Percentiles rank a stretch among this genome's conserved stretches.
These are phyloP conservation scores for Podila horticola DNA, from an alignment of 192 early-diverging fungal species.

Conservation along the genomic window DNA sequence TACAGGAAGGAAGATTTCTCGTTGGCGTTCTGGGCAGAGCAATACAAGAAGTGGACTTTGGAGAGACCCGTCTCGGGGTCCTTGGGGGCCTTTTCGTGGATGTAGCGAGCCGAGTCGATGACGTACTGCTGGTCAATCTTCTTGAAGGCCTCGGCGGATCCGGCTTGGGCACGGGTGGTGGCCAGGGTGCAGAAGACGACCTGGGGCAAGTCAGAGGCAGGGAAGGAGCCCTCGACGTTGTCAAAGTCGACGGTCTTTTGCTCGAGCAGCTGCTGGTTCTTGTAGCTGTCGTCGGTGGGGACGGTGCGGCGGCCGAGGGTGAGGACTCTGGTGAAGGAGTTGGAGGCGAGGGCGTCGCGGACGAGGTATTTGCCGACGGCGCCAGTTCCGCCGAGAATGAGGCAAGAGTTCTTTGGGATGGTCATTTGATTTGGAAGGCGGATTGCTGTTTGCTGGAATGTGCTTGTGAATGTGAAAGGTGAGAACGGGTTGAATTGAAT, in stretches of 20 bases:
- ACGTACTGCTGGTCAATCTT: constrained; percentile 87
- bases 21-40: constrained; percentile 64
- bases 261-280: constrained; percentile 40
- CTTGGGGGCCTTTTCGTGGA: constrained; percentile 62
- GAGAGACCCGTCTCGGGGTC: constrained; percentile 20
- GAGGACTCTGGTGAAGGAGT: constrained; percentile 61
- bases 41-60: constrained; percentile 64
- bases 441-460: constrained; percentile 22
- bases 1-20: constrained; percentile 74
- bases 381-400: constrained; percentile 61
- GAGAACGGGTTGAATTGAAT: too few species aligned
- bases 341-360: constrained; percentile 59
- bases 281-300: constrained; percentile 19
- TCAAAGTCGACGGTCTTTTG: constrained; percentile 83
- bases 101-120: constrained; percentile 68
- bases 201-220: constrained; percentile 20
- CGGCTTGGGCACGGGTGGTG: constrained; percentile 74
- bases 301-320: constrained; percentile 60
- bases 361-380: constrained; percentile 69
- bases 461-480: neutral
- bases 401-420: constrained; percentile 34
- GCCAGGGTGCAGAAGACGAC: constrained; percentile 79
- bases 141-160: constrained; percentile 70
- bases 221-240: constrained; percentile 59
- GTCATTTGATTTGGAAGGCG: constrained; percentile 22